phyloP scores from a whole-genome alignment of 257 asterid genomes.

The Salvia rosmarinus region DNA sequence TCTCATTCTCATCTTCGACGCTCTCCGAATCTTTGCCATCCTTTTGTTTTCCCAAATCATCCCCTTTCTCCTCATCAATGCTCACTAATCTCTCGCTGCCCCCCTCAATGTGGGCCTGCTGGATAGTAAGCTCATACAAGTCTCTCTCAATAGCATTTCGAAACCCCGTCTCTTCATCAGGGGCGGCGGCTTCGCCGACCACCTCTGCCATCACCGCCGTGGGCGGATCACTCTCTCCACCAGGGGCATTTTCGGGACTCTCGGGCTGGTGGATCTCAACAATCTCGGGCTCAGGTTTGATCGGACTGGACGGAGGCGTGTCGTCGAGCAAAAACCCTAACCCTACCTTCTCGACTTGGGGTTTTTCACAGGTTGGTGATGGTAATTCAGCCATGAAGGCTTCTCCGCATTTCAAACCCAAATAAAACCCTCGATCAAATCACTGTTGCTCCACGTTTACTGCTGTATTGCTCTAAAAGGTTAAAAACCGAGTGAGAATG shows the following conservation, averaged over 20 bases:
- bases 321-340: slow-evolving; percentile 37
- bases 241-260: slow-evolving; percentile 34
- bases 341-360: slow-evolving; percentile 40
- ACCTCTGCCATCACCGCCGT: slow-evolving; percentile 16
- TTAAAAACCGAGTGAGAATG: neutral
- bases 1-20: slow-evolving; percentile 30
- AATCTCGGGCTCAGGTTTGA: slow-evolving; percentile 14
- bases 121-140: slow-evolving; percentile 41
- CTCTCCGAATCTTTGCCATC: slow-evolving; percentile 30
- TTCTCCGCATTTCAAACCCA: slow-evolving; percentile 42
- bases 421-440: slow-evolving; percentile 34
- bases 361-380: slow-evolving; percentile 40
- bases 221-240: slow-evolving; percentile 32
- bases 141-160: slow-evolving; percentile 46
- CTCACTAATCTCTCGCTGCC: slow-evolving; percentile 12
- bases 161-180: slow-evolving; percentile 44
- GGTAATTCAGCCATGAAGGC: slow-evolving; percentile 49
- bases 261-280: slow-evolving; percentile 31
- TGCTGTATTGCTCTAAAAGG: slow-evolving; percentile 9
- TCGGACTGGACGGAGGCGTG: slow-evolving; percentile 29
- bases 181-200: slow-evolving; percentile 34
- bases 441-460: slow-evolving; percentile 5
- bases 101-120: slow-evolving; percentile 48
- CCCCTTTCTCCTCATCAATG: slow-evolving; percentile 25
- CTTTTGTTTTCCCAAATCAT: slow-evolving; percentile 23